These are phyloP conservation scores for Mollisiaceae sp. DNA, from an alignment of 2,329 filamentous ascomycete genomes.

Conservation along the genomic window DNA sequence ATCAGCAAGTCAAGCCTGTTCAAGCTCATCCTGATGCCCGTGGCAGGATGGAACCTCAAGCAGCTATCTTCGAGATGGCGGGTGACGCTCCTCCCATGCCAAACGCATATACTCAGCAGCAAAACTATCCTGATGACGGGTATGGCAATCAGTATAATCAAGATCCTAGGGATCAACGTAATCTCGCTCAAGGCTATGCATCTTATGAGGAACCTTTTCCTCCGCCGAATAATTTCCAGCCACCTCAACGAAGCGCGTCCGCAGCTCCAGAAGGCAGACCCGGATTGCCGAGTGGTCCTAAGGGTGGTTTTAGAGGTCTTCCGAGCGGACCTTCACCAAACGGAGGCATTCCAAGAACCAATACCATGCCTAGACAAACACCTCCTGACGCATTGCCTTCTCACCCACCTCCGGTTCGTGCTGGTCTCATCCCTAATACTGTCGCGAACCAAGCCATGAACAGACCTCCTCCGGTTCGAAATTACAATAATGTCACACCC, in stretches of 20 bases:
- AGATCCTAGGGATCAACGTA: constrained; percentile 19
- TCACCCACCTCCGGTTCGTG: constrained; percentile 67
- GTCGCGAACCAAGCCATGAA: constrained; percentile 57
- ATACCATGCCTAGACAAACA: constrained; percentile 33
- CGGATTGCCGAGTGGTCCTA: constrained; percentile 30
- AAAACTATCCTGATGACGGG: constrained; percentile 35
- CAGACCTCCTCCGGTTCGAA: constrained; percentile 58
- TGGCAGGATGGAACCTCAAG: constrained; percentile 55
- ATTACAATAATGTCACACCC: constrained; percentile 41
- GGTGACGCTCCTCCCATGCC: constrained; percentile 64
- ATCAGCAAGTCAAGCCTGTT: constrained; percentile 57
- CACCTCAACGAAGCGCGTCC: constrained; percentile 39
- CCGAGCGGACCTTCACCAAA: constrained; percentile 27
- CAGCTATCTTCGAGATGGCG: constrained; percentile 77
- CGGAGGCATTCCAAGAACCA: constrained; percentile 27
- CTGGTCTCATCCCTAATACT: constrained; percentile 65
- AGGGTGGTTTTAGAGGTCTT: constrained; percentile 28
- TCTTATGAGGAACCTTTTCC: constrained; percentile 29
- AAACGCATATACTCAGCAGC: constrained; percentile 40
- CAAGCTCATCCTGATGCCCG: constrained; percentile 72
- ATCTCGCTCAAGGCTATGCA: constrained; percentile 30
- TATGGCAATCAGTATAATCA: constrained; percentile 37
- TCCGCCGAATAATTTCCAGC: constrained; percentile 33
- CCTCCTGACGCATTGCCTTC: constrained; percentile 53
- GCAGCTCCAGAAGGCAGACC: constrained; percentile 34